Evolutionary conservation across 345 rosid genomes (phyloP).

Genomic region (Populus deltoides): DNA sequence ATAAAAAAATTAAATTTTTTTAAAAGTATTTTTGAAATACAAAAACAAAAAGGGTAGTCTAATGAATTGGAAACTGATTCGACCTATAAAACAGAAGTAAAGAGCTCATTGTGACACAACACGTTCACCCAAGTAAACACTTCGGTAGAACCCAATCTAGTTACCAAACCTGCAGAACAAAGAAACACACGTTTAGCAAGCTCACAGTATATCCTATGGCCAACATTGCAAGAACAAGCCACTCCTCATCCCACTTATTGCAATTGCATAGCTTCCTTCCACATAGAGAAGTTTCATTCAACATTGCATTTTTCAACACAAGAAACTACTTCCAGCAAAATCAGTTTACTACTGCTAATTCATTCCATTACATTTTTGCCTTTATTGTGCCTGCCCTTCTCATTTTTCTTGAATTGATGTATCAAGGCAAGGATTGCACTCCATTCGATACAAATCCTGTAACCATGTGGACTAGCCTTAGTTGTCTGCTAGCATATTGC

Average conservation of each 20-base stretch:
- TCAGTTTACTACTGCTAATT: background rate
- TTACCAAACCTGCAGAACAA: too few relatives aligned
- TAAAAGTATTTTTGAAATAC: too few relatives aligned
- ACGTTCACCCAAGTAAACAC: too few relatives aligned
- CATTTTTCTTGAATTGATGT: constrained; percentile 6
- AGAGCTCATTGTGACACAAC: too few relatives aligned
- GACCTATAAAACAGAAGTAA: too few relatives aligned
- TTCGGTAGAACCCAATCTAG: too few relatives aligned
- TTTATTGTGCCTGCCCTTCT: constrained; percentile 1
- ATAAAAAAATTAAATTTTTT: too few relatives aligned
- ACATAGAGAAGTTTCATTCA: background rate
- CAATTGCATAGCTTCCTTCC: background rate
- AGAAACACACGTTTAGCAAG: too few relatives aligned
- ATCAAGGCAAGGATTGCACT: background rate
- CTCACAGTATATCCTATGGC: background rate
- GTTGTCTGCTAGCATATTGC: constrained; percentile 12
- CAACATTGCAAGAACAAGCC: background rate
- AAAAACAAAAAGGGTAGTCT: too few relatives aligned
- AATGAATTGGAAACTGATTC: too few relatives aligned
- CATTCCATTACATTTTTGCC: background rate
- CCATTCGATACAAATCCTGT: constrained; percentile 9
- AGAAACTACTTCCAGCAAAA: background rate
- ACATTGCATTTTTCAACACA: background rate
- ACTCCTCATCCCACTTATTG: too few relatives aligned
- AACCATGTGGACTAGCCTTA: background rate